phyloP scores from a whole-genome alignment of 2,329 filamentous ascomycete genomes.

The Microthyrium microscopicum region DNA sequence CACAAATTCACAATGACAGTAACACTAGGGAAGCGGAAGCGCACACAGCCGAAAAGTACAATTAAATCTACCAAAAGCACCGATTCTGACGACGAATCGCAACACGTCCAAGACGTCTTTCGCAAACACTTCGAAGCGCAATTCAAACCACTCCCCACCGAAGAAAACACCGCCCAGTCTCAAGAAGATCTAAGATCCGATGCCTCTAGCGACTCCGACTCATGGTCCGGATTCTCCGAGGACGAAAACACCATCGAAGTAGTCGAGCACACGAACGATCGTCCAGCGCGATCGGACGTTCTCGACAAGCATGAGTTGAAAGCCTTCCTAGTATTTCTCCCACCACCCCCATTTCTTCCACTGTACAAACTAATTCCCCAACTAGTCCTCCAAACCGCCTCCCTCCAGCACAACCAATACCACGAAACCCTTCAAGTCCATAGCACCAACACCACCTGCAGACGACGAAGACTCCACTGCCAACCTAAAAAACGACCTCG shows the following conservation, averaged over 20 bases:
- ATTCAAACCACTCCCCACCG: slow-evolving; percentile 53
- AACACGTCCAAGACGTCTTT: slow-evolving; percentile 58
- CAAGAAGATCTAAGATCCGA: slow-evolving; percentile 14
- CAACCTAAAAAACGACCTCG: slow-evolving; percentile 72
- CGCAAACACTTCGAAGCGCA: slow-evolving; percentile 73
- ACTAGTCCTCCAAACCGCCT: slow-evolving; percentile 32
- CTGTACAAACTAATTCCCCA: slow-evolving; percentile 17
- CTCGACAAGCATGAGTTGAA: slow-evolving; percentile 46
- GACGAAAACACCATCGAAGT: slow-evolving; percentile 27
- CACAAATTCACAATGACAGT: too few species aligned
- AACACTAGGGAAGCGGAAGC: too few species aligned
- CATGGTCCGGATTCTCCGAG: slow-evolving; percentile 45
- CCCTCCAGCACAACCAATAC: slow-evolving; percentile 29
- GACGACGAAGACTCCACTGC: slow-evolving; percentile 43
- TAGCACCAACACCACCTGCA: slow-evolving; percentile 20
- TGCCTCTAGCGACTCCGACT: slow-evolving; percentile 32
- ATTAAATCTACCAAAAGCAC: too few species aligned
- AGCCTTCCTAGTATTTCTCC: slow-evolving; percentile 52
- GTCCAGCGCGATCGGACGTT: slow-evolving; percentile 13
- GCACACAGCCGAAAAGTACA: too few species aligned
- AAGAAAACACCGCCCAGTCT: slow-evolving; percentile 17
- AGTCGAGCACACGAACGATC: slow-evolving; percentile 23
- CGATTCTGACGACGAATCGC: slow-evolving; percentile 22
- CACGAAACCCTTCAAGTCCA: slow-evolving; percentile 11
- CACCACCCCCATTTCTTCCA: slow-evolving; percentile 9